Evolutionary conservation across 345 rosid genomes (phyloP), one percentile per base, ranked within the genome.

Genomic region (Hibiscus tridactylites): DNA sequence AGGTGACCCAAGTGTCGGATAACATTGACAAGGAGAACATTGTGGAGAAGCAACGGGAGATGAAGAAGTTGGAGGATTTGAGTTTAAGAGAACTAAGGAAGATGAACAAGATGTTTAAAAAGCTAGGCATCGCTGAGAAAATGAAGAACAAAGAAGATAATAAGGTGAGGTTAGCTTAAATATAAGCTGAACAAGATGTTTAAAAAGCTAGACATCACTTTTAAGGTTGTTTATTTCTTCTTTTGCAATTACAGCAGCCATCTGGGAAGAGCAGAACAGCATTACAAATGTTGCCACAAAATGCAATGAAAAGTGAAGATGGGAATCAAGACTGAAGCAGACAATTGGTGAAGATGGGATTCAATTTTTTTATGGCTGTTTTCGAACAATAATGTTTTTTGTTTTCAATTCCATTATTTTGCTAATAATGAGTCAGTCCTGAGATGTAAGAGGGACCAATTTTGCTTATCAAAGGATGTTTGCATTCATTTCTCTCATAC

Each of bases 81-180:
- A 90, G 96, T 72, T 21, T 83, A 28, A 86, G 91, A 77, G 37
- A 73, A 70, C 79, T 90, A 68, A 76, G 29, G 33, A 88, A 84
- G 84, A 17, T 65, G 10, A 65, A 16, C 53, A 42, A 65, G 70
- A 44, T 72, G 85, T 49, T 83, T 62, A 79, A 74, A 68, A 73
- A 86, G 11, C 82, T 86, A 11, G 9, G 69, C 59, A 61, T 82
- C 44, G 9, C 35, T 5, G 71, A 67, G 57, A 74, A 80, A 3
- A 47, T 0, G 63, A 80, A 50, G 71, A 61, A 71, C 57, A 39
- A 71, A 17, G 81, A 61, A 19, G 79, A 64, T 19, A 6, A 64
- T 5, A 74, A 78, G 78, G 79, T 77, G 39, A 69, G 52, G 13
- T 17, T 52, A 54, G 1, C 6, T 17, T 3, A 16, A 54, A 50